Conservation (phyloP, 306 rosid genomes). For the Notholithocarpus densiflorus region DNA sequence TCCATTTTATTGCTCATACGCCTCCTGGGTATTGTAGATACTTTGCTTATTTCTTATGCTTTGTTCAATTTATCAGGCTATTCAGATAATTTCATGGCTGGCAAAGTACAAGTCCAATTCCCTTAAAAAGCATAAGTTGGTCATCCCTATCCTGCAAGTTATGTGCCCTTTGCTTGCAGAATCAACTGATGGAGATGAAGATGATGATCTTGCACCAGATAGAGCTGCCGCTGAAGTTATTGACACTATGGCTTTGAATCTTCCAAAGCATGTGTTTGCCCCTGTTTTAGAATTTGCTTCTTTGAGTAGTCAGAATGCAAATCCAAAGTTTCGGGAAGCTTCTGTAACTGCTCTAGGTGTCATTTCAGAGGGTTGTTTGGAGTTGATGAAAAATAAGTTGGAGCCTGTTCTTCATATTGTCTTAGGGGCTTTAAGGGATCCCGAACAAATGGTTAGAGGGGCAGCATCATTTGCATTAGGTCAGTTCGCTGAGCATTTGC, state of each 20-base stretch:
- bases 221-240: slow-evolving; percentile 98
- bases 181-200: slow-evolving; percentile 72
- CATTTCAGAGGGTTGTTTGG: slow-evolving; percentile 97
- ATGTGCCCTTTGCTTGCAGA: slow-evolving; percentile 96
- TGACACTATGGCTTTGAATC: slow-evolving; percentile 91
- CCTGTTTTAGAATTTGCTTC: slow-evolving; percentile 89
- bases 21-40: neutral
- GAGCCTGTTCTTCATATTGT: slow-evolving; percentile 92
- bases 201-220: slow-evolving; percentile 97
- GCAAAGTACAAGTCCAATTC: slow-evolving; percentile 88
- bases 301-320: slow-evolving; percentile 75
- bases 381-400: slow-evolving; percentile 71
- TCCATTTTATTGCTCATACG: neutral
- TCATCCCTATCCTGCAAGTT: slow-evolving; percentile 81
- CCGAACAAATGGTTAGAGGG: slow-evolving; percentile 96
- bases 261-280: slow-evolving; percentile 77
- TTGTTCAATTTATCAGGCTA: slow-evolving; percentile 59
- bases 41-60: slow-evolving; percentile 21
- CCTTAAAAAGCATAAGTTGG: slow-evolving; percentile 81
- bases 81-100: slow-evolving; percentile 94
- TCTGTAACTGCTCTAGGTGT: slow-evolving; percentile 92
- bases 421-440: slow-evolving; percentile 89
- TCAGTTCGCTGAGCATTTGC: slow-evolving; percentile 94
- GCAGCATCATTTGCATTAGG: slow-evolving; percentile 99
- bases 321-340: slow-evolving; percentile 96